Conservation (phyloP, 2,329 filamentous ascomycete genomes). For the Ceratocystis alfenasii region DNA sequence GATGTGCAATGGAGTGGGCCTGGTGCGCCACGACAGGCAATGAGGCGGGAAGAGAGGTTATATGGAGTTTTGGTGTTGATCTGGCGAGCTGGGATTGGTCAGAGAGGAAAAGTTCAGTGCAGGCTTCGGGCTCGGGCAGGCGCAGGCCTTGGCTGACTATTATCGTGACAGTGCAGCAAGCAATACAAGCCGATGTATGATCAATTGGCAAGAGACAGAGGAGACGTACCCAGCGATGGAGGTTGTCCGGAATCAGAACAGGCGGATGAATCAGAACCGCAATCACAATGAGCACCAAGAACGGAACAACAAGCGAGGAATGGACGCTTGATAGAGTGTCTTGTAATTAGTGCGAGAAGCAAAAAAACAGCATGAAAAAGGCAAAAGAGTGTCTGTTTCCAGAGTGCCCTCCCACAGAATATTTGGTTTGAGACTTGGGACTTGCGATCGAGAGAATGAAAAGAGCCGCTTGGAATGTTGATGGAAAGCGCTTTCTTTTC, state of each 20-base stretch:
- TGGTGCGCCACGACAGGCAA: constrained; percentile 22
- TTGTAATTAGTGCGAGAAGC: too few species aligned
- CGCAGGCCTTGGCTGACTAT: background rate
- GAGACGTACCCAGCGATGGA: constrained; percentile 2
- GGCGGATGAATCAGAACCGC: background rate
- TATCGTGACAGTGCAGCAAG: too few species aligned
- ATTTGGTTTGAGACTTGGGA: background rate
- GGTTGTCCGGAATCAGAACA: constrained; percentile 7
- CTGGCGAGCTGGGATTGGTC: constrained; percentile 3
- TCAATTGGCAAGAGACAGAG: background rate
- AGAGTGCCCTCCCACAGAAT: background rate
- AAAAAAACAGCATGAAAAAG: background rate
- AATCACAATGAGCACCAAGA: constrained; percentile 5
- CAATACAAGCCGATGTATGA: too few species aligned
- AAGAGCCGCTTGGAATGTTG: background rate
- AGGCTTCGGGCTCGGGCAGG: background rate
- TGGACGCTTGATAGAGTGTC: background rate
- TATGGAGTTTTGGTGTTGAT: background rate
- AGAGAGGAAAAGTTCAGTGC: background rate
- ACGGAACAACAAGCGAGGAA: constrained; percentile 5
- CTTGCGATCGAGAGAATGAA: too few species aligned
- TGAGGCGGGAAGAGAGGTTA: background rate
- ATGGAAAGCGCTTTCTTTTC: background rate
- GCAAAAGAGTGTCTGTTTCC: background rate
- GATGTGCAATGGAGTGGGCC: constrained; percentile 15